Evolutionary conservation across 768 basidiomycete genomes (phyloP).

Genomic region (Podaxis rugospora): DNA sequence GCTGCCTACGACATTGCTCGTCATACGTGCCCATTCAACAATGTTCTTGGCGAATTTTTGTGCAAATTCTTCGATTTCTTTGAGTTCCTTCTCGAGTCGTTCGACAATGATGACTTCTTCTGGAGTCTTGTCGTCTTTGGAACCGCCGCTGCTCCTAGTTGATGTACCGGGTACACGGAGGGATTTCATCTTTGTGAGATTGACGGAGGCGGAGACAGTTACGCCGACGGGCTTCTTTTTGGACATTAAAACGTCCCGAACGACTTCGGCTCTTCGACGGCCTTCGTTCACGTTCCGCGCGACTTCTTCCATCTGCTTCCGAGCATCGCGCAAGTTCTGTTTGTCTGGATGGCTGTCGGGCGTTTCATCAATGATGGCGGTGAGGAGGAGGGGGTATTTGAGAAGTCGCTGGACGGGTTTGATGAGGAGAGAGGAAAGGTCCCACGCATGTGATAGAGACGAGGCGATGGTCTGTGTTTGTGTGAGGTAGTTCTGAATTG

Average conservation of each 20-base stretch:
- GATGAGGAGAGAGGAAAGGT: constrained; percentile 90
- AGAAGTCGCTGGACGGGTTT: constrained; percentile 96
- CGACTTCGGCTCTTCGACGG: constrained; percentile 69
- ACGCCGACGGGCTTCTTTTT: constrained; percentile 36
- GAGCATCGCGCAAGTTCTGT: constrained; percentile 47
- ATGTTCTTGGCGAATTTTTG: constrained; percentile 57
- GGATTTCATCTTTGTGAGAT: constrained; percentile 57
- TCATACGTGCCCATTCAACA: constrained; percentile 58
- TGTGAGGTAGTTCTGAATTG: constrained; percentile 61
- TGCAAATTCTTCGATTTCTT: constrained; percentile 51
- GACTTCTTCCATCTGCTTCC: constrained; percentile 62
- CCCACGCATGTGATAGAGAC: constrained; percentile 83
- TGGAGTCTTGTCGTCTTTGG: constrained; percentile 19
- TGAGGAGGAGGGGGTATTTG: constrained; percentile 87
- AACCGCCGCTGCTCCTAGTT: constrained; percentile 14
- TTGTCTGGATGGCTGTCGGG: constrained; percentile 67
- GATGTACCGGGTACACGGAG: constrained; percentile 28
- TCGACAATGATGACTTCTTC: constrained; percentile 49
- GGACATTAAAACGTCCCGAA: constrained; percentile 65
- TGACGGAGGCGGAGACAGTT: constrained; percentile 51
- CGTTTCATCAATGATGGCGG: constrained; percentile 72
- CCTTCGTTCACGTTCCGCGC: constrained; percentile 78
- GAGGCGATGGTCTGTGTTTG: constrained; percentile 65
- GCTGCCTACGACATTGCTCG: constrained; percentile 42
- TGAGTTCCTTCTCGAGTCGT: constrained; percentile 51